Base-by-base conservation (phyloP, 371 early-diverging fungal species). In the Paraphysoderma sedebokerense region DNA sequence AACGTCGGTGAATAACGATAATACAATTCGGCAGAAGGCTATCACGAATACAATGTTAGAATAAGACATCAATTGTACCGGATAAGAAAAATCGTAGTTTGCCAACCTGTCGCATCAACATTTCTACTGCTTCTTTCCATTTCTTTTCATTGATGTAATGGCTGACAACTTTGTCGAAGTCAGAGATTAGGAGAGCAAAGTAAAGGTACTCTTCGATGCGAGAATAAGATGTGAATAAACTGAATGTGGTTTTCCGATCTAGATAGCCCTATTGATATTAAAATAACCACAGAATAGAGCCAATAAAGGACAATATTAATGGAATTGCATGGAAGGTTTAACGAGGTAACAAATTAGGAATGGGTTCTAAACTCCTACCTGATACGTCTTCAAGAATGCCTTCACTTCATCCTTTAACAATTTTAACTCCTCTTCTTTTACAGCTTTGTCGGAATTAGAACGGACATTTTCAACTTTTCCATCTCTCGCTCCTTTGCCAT, bases 1-100 rank as follows among this genome's bases (percentile, higher is more conserved):
- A 95, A 60, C 0, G 70, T 65, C 0, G 85, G 76, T 2, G 90
- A 75, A 57, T 76, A 90, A 51, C 81, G 79, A 65, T 95, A 95
- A 48, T 80, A 81, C n/a, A 77, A 60, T 19, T 85, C 85, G 1
- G 77, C 54, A 1, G 74, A 69, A 19, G 63, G 73, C 74, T 85
- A 60, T 38, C 40, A 42, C 17, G 36, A n/a, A n/a, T 17, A 44
- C 22, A 36, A 58, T 33, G 27, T 42, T 7, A 30, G n/a, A 19
- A 15, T 20, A 17, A 13, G 11, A 38, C 6, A 2, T 39, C 27
- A 46, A n/a, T 13, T 34, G 38, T 20, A 3, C 20, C 31, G 28
- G 35, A n/a, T 8, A 20, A 51, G 12, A 55, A 34, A 41, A 27
- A 38, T 34, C 15, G 13, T 27, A 20, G 23, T n/a, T 32, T 26